Percentiles rank a stretch among this genome's conserved stretches.
These are phyloP conservation scores for Dendrobium officinale DNA, from an alignment of 106 monocot species.

Conservation along the genomic window DNA sequence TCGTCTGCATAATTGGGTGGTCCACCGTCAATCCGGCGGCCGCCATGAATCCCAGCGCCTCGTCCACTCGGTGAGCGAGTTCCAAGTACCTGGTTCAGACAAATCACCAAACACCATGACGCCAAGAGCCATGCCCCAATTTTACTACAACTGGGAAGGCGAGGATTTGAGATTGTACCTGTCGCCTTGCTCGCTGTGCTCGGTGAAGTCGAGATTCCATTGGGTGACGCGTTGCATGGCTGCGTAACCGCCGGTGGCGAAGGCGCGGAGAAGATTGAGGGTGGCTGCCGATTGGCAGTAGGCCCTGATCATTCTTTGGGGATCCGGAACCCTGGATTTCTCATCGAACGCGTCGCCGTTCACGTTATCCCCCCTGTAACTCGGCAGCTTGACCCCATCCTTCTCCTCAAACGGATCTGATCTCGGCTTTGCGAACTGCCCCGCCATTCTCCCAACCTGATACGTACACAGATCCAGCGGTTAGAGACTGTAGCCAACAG, in stretches of 20 bases:
- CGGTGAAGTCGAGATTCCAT: slow-evolving; percentile 77
- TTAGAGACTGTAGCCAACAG: neutral
- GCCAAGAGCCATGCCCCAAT: neutral
- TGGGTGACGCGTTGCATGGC: slow-evolving; percentile 69
- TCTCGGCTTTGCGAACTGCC: slow-evolving; percentile 66
- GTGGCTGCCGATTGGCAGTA: slow-evolving; percentile 45
- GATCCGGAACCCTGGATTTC: slow-evolving; percentile 47
- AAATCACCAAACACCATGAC: slow-evolving; percentile 9
- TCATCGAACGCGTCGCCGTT: slow-evolving; percentile 40
- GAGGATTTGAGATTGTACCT: slow-evolving; percentile 20
- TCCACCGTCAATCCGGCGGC: slow-evolving; percentile 60
- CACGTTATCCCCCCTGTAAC: slow-evolving; percentile 45
- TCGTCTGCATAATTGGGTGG: slow-evolving; percentile 68
- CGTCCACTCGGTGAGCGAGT: slow-evolving; percentile 66
- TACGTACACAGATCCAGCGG: neutral
- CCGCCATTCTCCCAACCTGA: slow-evolving; percentile 75
- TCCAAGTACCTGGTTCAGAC: slow-evolving; percentile 48
- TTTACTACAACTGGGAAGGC: neutral
- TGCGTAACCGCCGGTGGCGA: slow-evolving; percentile 56
- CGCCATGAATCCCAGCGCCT: slow-evolving; percentile 72
- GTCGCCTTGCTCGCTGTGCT: slow-evolving; percentile 68
- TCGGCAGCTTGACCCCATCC: slow-evolving; percentile 49
- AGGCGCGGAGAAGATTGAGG: slow-evolving; percentile 45
- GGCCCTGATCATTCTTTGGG: slow-evolving; percentile 59
- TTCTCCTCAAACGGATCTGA: slow-evolving; percentile 41